These are phyloP conservation scores for Aschersonia sp. DNA, from an alignment of 2,329 filamentous ascomycete species.

Conservation along the genomic window DNA sequence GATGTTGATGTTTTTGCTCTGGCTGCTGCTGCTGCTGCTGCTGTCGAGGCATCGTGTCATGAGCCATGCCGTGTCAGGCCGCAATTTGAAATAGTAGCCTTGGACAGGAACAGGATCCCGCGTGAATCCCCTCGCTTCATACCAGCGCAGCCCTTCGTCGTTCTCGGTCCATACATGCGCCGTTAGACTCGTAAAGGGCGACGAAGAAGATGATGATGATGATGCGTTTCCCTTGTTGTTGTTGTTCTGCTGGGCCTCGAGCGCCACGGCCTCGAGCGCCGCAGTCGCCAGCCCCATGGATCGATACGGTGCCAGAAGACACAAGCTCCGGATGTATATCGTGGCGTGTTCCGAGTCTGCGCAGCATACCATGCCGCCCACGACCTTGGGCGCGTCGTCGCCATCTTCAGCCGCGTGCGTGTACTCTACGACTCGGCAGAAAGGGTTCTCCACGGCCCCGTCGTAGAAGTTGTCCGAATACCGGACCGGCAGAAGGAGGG, in stretches of 20 bases:
- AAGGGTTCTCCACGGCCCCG: conserved; percentile 33
- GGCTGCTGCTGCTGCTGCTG: too few relatives aligned
- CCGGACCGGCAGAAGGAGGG: conserved; percentile 46
- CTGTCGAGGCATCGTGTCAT: conserved; percentile 14
- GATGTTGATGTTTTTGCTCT: too few relatives aligned
- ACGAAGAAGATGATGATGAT: too few relatives aligned
- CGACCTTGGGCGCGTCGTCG: conserved; percentile 6
- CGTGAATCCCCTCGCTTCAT: conserved; percentile 40
- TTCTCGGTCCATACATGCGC: conserved; percentile 58
- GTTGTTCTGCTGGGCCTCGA: too few relatives aligned
- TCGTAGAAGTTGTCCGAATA: conserved; percentile 53
- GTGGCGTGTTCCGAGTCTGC: conserved; percentile 18
- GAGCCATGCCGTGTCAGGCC: conserved; percentile 47
- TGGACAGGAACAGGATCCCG: conserved; percentile 30
- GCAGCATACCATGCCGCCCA: conserved; percentile 5
- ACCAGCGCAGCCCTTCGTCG: conserved; percentile 48
- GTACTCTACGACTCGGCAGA: conserved; percentile 48
- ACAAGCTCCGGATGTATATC: conserved; percentile 51
- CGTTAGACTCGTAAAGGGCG: conserved; percentile 22
- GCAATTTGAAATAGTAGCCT: conserved; percentile 48
- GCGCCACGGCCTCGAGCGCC: conserved; percentile 34
- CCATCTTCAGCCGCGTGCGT: conserved; percentile 22
- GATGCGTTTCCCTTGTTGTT: neutral
- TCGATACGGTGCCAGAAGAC: conserved; percentile 48
- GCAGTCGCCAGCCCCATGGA: conserved; percentile 42